phyloP scores from a whole-genome alignment of 495 filamentous ascomycete species.

The Aspergillus biplanus region DNA sequence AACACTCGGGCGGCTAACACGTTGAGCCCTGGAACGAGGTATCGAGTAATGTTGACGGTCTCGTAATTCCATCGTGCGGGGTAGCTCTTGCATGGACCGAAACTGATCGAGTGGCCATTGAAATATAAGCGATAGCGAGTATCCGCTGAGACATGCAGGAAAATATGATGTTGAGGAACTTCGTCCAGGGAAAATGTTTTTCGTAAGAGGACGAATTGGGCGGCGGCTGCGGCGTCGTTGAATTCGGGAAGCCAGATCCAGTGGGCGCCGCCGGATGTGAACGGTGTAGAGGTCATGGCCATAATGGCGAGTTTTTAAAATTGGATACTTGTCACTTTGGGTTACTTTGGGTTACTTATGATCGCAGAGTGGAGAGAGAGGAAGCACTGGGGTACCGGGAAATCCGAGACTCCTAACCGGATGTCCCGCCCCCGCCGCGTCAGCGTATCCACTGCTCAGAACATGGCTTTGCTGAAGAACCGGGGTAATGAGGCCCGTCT shows the following conservation, averaged over 20 bases:
- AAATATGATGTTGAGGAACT: constrained; percentile 6
- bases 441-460: too few relatives aligned
- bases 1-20: constrained; percentile 29
- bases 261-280: constrained; percentile 3
- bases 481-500: neutral
- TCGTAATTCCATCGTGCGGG: constrained; percentile 33
- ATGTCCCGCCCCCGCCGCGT: too few relatives aligned
- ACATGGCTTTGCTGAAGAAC: too few relatives aligned
- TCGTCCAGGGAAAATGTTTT: constrained; percentile 22
- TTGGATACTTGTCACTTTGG: too few relatives aligned
- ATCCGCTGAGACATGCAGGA: constrained; percentile 33
- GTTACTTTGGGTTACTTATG: too few relatives aligned
- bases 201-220: constrained; percentile 31
- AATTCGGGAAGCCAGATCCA: constrained; percentile 32
- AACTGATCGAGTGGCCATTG: constrained; percentile 28
- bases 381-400: too few relatives aligned
- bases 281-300: too few relatives aligned
- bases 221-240: constrained; percentile 26
- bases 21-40: constrained; percentile 22
- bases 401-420: too few relatives aligned
- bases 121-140: constrained; percentile 35
- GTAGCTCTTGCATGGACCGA: constrained; percentile 34
- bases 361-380: too few relatives aligned
- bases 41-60: constrained; percentile 31
- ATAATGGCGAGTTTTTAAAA: too few relatives aligned